A percentile compares a stretch with the other conserved stretches of the same genome.
Evolutionary conservation across 768 basidiomycete species (phyloP).

Genomic region (Pisolithus marmoratus): DNA sequence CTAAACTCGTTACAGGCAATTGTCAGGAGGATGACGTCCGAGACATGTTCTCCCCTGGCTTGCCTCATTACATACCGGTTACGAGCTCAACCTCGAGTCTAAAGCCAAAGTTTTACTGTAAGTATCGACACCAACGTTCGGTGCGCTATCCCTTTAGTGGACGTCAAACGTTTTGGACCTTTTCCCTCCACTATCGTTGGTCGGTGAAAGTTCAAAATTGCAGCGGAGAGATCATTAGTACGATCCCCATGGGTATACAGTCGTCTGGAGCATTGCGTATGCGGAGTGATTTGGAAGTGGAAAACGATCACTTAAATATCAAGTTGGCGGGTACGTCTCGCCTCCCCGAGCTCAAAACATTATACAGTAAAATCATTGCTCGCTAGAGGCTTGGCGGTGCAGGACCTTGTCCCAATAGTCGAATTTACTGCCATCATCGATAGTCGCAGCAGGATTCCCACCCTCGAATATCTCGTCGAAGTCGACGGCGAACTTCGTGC

Average conservation of each 20-base stretch:
- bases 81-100: constrained; percentile 14
- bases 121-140: constrained; percentile 9
- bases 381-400: constrained; percentile 1
- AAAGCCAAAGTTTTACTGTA: constrained; percentile 13
- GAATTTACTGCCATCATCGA: constrained; percentile 17
- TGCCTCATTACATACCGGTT: constrained; percentile 6
- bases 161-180: constrained; percentile 16
- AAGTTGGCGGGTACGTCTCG: constrained; percentile 4
- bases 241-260: constrained; percentile 8
- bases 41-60: constrained; percentile 16
- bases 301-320: constrained; percentile 11
- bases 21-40: constrained; percentile 15
- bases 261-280: constrained; percentile 13
- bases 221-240: background rate
- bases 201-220: constrained; percentile 4
- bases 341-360: too few species aligned
- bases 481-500: constrained; percentile 6
- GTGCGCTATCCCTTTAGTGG: constrained; percentile 2
- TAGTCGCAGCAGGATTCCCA: constrained; percentile 2
- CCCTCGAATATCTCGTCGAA: constrained; percentile 5
- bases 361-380: background rate
- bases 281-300: constrained; percentile 9
- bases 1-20: constrained; percentile 9
- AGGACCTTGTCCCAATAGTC: constrained; percentile 8
- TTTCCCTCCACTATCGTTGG: constrained; percentile 13